A percentile compares a stretch with the other conserved stretches of the same genome.
Conservation (phyloP, 2,329 filamentous ascomycete genomes). For the Orbilia brochopaga region DNA sequence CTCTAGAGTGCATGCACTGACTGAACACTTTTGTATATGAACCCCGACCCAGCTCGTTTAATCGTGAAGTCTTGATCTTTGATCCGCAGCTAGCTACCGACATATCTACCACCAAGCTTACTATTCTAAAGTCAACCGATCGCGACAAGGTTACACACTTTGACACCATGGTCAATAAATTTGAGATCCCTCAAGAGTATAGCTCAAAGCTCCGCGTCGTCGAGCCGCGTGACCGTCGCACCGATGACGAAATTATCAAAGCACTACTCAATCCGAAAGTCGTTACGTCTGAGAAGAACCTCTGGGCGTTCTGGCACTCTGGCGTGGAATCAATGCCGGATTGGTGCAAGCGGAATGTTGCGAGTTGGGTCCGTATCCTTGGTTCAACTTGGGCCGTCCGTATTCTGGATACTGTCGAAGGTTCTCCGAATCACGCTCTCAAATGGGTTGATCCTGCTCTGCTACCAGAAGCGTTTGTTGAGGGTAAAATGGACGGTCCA, state of each 20-base stretch:
- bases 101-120: too few species aligned
- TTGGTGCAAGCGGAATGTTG: slow-evolving; percentile 58
- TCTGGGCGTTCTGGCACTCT: slow-evolving; percentile 61
- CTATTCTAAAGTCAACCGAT: too few species aligned
- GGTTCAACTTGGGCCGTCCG: slow-evolving; percentile 59
- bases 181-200: slow-evolving; percentile 53
- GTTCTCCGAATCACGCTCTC: slow-evolving; percentile 57
- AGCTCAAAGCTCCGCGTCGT: slow-evolving; percentile 51
- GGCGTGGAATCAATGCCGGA: slow-evolving; percentile 58
- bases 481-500: slow-evolving; percentile 60
- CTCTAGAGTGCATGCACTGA: too few species aligned
- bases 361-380: slow-evolving; percentile 60
- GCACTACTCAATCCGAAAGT: slow-evolving; percentile 55
- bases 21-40: too few species aligned
- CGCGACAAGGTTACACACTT: too few species aligned
- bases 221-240: slow-evolving; percentile 55
- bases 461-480: slow-evolving; percentile 60
- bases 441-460: slow-evolving; percentile 57
- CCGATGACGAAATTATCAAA: slow-evolving; percentile 56
- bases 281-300: slow-evolving; percentile 59
- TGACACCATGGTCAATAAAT: slow-evolving; percentile 28
- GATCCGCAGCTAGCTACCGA: too few species aligned
- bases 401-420: slow-evolving; percentile 58
- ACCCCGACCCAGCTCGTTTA: too few species aligned
- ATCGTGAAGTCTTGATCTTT: too few species aligned